Conservation (phyloP, 129 eudicot species). For the Kitagawia praeruptora region DNA sequence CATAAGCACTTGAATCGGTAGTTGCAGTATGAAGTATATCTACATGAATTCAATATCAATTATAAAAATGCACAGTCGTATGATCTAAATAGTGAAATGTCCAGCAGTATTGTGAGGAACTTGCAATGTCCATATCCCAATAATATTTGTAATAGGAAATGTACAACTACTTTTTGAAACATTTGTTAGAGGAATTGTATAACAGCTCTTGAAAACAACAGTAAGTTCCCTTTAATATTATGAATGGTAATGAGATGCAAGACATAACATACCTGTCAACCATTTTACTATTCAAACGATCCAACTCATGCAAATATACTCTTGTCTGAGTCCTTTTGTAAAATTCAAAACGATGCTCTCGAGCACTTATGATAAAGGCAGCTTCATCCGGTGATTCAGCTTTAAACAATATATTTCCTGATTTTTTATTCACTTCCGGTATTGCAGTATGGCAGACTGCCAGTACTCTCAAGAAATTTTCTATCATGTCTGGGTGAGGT, state of each 20-base stretch:
- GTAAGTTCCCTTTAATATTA: not conserved
- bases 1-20: not conserved
- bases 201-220: not conserved
- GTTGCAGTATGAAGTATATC: not conserved
- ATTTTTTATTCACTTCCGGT: constrained; percentile 66
- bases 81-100: not conserved
- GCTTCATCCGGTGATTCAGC: constrained; percentile 99
- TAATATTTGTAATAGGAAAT: not conserved
- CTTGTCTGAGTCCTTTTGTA: constrained; percentile 82
- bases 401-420: constrained; percentile 68
- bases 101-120: not conserved
- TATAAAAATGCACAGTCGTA: not conserved
- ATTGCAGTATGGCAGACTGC: constrained; percentile 93
- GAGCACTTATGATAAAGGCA: constrained; percentile 90
- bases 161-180: not conserved
- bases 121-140: not conserved
- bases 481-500: constrained; percentile 44
- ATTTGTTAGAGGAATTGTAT: not conserved
- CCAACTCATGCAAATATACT: constrained; percentile 71
- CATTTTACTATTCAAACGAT: constrained; percentile 37
- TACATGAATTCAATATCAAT: not conserved
- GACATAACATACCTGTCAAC: no score
- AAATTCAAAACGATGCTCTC: constrained; percentile 87
- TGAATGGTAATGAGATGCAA: constrained; percentile 6
- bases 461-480: constrained; percentile 73